phyloP scores from a whole-genome alignment of 169 alveolate genomes.

The Eimeria falciformis region DNA sequence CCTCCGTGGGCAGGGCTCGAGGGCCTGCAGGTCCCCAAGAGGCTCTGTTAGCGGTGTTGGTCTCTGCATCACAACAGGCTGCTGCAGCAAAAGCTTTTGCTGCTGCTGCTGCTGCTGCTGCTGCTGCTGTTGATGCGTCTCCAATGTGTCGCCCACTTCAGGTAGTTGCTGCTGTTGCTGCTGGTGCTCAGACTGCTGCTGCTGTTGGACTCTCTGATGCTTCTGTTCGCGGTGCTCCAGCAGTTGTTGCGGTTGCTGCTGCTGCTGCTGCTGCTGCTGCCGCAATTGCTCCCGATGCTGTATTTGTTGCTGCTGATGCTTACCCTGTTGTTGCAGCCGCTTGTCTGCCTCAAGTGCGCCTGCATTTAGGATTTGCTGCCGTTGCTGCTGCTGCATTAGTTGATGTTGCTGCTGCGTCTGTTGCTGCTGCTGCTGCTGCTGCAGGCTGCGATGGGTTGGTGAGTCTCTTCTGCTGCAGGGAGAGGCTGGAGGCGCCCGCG shows the following conservation, averaged over 20 bases:
- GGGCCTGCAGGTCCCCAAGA: neutral
- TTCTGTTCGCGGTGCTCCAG: neutral
- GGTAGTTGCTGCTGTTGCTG: conserved; percentile 1
- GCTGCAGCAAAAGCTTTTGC: conserved; percentile 16
- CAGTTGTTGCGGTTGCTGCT: neutral
- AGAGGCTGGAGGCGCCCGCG: conserved; percentile 47
- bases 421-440: conserved; percentile 32
- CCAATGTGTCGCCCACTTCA: neutral
- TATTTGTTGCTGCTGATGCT: neutral
- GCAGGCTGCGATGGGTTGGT: neutral
- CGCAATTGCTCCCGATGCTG: neutral
- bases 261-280: neutral
- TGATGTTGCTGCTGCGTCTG: neutral
- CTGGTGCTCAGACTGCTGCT: conserved; percentile 10
- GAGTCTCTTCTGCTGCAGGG: conserved; percentile 21
- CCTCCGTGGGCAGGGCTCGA: neutral
- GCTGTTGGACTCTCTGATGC: neutral
- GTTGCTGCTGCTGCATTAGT: neutral
- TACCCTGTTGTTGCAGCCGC: neutral
- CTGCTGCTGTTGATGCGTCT: neutral
- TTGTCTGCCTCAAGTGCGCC: neutral
- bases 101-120: conserved; percentile 12
- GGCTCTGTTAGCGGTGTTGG: conserved; percentile 15
- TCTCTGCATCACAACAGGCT: neutral
- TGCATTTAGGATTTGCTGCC: neutral